Base-by-base conservation (phyloP, 352 stramenopile species). In the Phytophthora pisi region DNA sequence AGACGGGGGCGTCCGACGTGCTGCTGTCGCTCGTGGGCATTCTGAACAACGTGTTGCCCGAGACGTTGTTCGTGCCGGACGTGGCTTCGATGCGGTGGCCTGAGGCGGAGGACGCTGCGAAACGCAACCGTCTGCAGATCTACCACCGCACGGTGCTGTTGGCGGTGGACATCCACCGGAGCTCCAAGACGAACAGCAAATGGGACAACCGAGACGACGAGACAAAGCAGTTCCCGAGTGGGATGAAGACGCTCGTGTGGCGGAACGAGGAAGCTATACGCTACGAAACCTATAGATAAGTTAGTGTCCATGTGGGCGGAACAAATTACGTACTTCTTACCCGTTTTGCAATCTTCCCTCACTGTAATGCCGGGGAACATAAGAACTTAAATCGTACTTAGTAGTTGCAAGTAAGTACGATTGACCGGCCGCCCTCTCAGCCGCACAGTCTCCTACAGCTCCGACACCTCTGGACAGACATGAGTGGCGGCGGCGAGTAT, bases 401-500 rank as follows among this genome's bases (percentile, higher is more conserved):
- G 13, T 11, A 16, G 13, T 40, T 16, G 15, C 15, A 8, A 40
- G 10, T 46, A 46, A 46, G 13, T 46, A 18, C 38, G 38, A 46
- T 18, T 18, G 38, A 15, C 13, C 34, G 34, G 49, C 36, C 38
- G 61, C 61, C 16, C 34, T 59, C 40, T 5, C 49, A 68, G 57
- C 61, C 66, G 59, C 55, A 64, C 57, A 75, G 57, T 71, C 66
- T 60, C 40, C 51, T 63, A 31, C 46, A 72, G 46, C 43, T 52
- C 50, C 47, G 18, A 53, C 53, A 60, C 50, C 36, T 40, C 49
- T 31, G 31, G 18, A 55, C 40, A 66, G 63, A 42, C 57, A 95
- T 95, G 87, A 86, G 88, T 70, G 88, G 83, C 62, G 81, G 86
- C 36, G 80, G 84, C 72, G 87, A 92, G 75, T 95, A 89, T 81